Evolutionary conservation across 2,329 filamentous ascomycete species (phyloP), one percentile per base, ranked within the genome.

Genomic region (Plenodomus biglobosus): DNA sequence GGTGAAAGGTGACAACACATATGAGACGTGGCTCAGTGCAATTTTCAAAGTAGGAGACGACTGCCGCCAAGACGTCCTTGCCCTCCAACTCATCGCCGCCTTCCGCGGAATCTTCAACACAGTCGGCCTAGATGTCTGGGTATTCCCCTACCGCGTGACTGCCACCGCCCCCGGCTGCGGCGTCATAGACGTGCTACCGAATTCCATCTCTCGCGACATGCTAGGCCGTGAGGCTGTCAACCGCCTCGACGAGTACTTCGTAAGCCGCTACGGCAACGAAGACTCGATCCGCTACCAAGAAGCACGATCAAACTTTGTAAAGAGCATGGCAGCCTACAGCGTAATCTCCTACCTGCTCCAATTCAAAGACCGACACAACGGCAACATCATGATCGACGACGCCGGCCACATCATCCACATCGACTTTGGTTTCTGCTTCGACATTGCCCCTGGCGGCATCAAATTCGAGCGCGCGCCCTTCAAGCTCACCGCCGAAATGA

Each of bases 11-110:
- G 44, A 55, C 30, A 83, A 81, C 62, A 89, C 85, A 0, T 84
- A 95, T 59, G 95, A 99, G 71, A 87, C 92, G n/a, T 97, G 94
- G 95, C 94, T 99, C 72, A 95, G 91, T 1, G 94, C 92, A 47
- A 99, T 99, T 66, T 99, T 99, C 85, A 99, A 99, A 72, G 95
- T 99, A 40, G 94, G 94, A 53, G 94, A 99, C 69, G 94, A 99
- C 72, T 97, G 94, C 70, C 87, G 94, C 42, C 94, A 99, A 74
- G 95, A 99, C 64, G 88, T 99, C 43, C 80, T 99, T 51, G 94
- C 94, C 1, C 78, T 99, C 53, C 94, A 99, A 73, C 95, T 99
- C 87, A 96, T 99, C 69, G 87, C 94, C 0, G 91, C 92, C 1
- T 99, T 99, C 79, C 86, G 94, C 19, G 92, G 92, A 55, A 99